Percentiles rank a stretch among this genome's conserved stretches.
Evolutionary conservation across 1,284 basidiomycete genomes (phyloP).

Genomic region (Lentinus polychrous): DNA sequence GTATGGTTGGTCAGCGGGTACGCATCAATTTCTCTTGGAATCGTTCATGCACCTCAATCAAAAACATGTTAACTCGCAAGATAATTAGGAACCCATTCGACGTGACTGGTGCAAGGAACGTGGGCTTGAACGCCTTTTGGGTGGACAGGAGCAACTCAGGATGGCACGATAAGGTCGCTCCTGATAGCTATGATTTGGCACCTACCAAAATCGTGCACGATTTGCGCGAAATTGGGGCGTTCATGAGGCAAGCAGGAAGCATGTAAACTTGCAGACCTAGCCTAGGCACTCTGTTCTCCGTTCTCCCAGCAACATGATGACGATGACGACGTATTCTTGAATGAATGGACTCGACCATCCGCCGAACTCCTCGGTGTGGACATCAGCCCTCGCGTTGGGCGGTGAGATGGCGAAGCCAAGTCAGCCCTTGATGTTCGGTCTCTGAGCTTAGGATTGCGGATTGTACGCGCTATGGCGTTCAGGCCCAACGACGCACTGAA

Average conservation of each 20-base stretch:
- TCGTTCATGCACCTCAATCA: neutral
- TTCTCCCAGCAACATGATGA: no score
- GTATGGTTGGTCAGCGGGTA: conserved; percentile 30
- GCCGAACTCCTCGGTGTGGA: no score
- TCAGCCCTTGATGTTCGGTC: no score
- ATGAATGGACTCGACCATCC: no score
- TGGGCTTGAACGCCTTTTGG: conserved; percentile 26
- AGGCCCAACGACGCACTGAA: no score
- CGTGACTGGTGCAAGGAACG: conserved; percentile 24
- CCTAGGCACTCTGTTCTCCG: no score
- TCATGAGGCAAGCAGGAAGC: neutral
- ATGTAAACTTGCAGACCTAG: no score
- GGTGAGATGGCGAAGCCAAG: no score
- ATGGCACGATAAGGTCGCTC: conserved; percentile 22
- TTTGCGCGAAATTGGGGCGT: conserved; percentile 8
- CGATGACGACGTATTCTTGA: no score
- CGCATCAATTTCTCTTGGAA: conserved; percentile 3
- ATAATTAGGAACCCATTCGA: conserved; percentile 28
- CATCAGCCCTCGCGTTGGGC: no score
- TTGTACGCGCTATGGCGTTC: no score
- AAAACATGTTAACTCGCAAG: neutral
- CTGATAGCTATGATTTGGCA: conserved; percentile 1
- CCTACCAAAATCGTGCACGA: conserved; percentile 17
- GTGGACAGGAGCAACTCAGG: conserved; percentile 23
- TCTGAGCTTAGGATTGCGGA: no score